Evolutionary conservation across 1,284 basidiomycete species (phyloP).

Genomic region (Lentinus polychrous): DNA sequence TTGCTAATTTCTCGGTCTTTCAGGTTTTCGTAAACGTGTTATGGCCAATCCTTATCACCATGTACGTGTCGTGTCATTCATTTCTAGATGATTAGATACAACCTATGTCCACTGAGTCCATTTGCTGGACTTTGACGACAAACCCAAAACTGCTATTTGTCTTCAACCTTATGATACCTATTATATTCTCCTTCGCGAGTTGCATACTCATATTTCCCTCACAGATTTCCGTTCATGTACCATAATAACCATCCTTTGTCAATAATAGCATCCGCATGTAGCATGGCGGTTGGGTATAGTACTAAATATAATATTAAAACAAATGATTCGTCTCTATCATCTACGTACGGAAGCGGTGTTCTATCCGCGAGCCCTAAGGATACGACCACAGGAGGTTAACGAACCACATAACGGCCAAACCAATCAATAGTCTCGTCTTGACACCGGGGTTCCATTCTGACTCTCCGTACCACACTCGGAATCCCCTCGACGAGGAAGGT

Average conservation of each 20-base stretch:
- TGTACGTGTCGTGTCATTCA: slow-evolving; percentile 8
- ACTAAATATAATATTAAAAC: too few relatives aligned
- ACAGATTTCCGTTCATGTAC: background rate
- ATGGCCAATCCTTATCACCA: background rate
- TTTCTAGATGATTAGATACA: slow-evolving; percentile 15
- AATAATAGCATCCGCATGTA: too few relatives aligned
- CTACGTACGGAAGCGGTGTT: too few relatives aligned
- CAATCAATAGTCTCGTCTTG: slow-evolving; percentile 30
- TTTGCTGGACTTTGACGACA: slow-evolving; percentile 3
- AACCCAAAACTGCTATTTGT: slow-evolving; percentile 25
- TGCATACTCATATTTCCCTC: background rate
- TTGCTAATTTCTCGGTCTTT: slow-evolving; percentile 25
- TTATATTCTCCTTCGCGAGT: background rate
- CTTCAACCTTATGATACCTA: slow-evolving; percentile 36
- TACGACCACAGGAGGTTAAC: slow-evolving; percentile 50
- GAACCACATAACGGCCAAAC: slow-evolving; percentile 43
- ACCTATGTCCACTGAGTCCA: background rate
- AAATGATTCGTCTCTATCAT: too few relatives aligned
- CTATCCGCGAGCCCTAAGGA: slow-evolving; percentile 15
- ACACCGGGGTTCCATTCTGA: slow-evolving; percentile 27
- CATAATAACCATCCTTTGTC: too few relatives aligned
- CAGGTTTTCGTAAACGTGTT: slow-evolving; percentile 9
- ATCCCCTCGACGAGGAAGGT: slow-evolving; percentile 19
- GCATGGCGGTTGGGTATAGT: too few relatives aligned
- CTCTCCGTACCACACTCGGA: slow-evolving; percentile 26